Conservation (phyloP, 352 stramenopile species). For the Globisporangium camurandrum region DNA sequence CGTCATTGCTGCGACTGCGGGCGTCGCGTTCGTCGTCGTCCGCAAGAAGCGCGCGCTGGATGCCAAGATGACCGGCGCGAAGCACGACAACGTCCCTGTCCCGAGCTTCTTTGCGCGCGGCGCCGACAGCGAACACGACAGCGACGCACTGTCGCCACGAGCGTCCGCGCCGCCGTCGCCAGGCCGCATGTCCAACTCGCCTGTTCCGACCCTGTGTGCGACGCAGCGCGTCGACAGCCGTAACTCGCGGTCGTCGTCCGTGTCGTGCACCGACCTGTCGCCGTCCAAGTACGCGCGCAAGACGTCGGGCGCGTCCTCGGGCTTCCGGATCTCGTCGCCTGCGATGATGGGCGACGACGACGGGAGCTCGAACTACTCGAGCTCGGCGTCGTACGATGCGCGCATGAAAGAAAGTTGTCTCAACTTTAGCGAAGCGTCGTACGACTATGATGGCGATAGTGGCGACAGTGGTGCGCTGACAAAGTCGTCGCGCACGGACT, state of each 20-base stretch:
- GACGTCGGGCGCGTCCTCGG: conserved; percentile 15
- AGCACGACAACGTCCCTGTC: conserved; percentile 23
- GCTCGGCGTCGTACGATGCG: conserved; percentile 20
- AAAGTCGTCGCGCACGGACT: conserved; percentile 31
- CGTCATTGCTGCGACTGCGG: conserved; percentile 26
- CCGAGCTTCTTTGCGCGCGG: conserved; percentile 33
- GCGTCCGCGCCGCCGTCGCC: conserved; percentile 2
- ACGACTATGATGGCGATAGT: conserved; percentile 20
- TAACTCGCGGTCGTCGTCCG: conserved; percentile 42
- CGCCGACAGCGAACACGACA: conserved; percentile 16
- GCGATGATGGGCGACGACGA: conserved; percentile 29
- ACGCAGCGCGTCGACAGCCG: conserved; percentile 18
- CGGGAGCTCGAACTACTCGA: conserved; percentile 19
- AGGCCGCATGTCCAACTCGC: conserved; percentile 26
- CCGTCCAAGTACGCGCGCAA: conserved; percentile 14
- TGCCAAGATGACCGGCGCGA: conserved; percentile 29
- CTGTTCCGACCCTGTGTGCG: conserved; percentile 38
- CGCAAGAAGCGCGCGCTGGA: conserved; percentile 43
- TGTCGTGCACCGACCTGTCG: conserved; percentile 27
- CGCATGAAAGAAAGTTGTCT: conserved; percentile 48
- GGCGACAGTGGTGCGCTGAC: conserved; percentile 20
- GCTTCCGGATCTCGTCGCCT: conserved; percentile 34
- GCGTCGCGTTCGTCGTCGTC: conserved; percentile 45
- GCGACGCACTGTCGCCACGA: conserved; percentile 26
- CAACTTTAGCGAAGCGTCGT: conserved; percentile 62